Conservation (phyloP, 495 filamentous ascomycete genomes). For the Cercophora samala region DNA sequence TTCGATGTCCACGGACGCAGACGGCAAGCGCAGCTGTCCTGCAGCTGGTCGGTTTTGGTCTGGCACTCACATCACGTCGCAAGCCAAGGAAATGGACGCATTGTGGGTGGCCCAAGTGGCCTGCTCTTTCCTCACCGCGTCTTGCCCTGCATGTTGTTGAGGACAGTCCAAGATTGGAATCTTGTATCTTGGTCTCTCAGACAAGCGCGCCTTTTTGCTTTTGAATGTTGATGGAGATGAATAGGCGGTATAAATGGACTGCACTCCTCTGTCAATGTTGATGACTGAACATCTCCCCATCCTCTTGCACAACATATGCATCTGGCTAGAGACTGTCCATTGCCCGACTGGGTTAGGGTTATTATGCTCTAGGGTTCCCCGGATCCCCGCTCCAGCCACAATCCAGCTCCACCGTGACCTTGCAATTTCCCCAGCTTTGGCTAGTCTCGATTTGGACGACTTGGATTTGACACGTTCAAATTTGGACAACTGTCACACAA, state of each 20-base stretch:
- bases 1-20: not conserved
- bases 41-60: not conserved
- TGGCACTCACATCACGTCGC: not conserved
- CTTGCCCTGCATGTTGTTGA: not conserved
- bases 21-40: constrained; percentile 4
- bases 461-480: not conserved
- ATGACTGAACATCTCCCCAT: no score
- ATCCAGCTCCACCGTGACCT: not conserved
- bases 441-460: not conserved
- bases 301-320: not conserved
- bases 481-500: no score
- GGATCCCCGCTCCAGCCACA: not conserved
- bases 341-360: not conserved
- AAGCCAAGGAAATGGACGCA: not conserved
- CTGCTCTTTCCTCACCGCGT: not conserved
- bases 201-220: no score
- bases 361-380: not conserved
- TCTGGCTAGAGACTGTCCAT: no score
- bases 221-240: no score
- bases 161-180: no score
- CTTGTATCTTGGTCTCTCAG: no score
- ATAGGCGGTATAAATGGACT: no score
- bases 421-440: not conserved
- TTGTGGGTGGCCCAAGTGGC: not conserved
- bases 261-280: no score